Evolutionary conservation across 257 asterid species (phyloP), one percentile per base, ranked within the genome.

Genomic region (Gardenia jasminoides): DNA sequence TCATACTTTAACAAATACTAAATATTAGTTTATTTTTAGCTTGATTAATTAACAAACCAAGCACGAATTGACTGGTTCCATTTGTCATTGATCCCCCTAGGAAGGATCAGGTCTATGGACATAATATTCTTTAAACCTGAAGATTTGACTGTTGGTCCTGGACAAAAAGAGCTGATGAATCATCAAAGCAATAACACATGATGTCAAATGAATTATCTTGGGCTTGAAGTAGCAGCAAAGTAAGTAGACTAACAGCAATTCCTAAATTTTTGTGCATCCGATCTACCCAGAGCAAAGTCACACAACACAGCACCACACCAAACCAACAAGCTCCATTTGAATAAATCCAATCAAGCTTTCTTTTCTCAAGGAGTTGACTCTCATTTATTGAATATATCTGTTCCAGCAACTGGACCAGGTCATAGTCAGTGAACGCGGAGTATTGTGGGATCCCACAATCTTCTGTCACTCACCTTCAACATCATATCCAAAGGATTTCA

Each of bases 341-440:
- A 79, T 44, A 67, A 31, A 43, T 41, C 24, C 48, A 56, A 78
- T 22, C 28, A 70, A 67, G 62, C 50, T 22, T 75, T 10, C 10
- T 44, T 56, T 13, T 66, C 9, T 43, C n/a, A 36, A 67, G 74
- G 10, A 12, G 75, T 67, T 77, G 67, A 77, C 80, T 67, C n/a
- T 77, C 67, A 22, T 67, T 67, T 50, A 48, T 65, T 64, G 17
- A 20, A 65, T 52, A 12, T 52, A 6, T 33, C 11, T 16, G 22
- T 20, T 77, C 46, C 39, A 67, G 12, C 67, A 67, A 67, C 80
- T 41, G 47, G 46, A 79, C 74, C 69, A 62, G 78, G 78, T 72
- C 78, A 72, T 72, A 61, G 67, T 71, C 73, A 64, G 46, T 39
- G 31, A 59, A 79, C 78, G 82, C 82, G 82, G 78, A 72, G 44